These are phyloP conservation scores for Clitocybe nebularis DNA, from an alignment of 1,284 basidiomycete species.

Conservation along the genomic window DNA sequence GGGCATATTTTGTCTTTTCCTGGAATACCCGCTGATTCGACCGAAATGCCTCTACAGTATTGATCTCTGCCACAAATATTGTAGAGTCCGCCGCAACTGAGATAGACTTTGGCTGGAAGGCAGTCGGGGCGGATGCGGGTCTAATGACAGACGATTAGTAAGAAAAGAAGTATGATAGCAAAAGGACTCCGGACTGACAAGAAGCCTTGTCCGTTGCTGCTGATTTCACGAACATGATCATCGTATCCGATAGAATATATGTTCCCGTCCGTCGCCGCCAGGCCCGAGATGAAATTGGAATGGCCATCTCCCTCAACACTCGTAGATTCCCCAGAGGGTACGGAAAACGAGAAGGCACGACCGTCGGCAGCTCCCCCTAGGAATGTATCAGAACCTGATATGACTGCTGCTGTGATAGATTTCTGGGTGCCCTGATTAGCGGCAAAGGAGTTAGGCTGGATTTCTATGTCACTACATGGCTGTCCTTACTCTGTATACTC, in stretches of 20 bases:
- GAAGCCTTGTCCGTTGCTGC: conserved; percentile 39
- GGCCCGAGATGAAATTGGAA: conserved; percentile 64
- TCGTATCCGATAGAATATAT: conserved; percentile 78
- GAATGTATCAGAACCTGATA: conserved; percentile 58
- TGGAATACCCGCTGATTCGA: conserved; percentile 64
- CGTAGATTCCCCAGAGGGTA: conserved; percentile 39
- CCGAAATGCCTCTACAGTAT: conserved; percentile 63
- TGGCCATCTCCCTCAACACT: conserved; percentile 67
- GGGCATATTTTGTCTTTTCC: conserved; percentile 48
- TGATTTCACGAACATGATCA: conserved; percentile 70
- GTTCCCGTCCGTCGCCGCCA: conserved; percentile 52
- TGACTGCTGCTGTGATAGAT: conserved; percentile 65
- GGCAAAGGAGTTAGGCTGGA: too few relatives aligned
- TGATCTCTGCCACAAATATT: conserved; percentile 69
- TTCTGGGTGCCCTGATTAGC: conserved; percentile 69
- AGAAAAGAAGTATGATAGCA: conserved; percentile 7
- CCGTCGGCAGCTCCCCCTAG: conserved; percentile 85
- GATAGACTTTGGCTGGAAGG: conserved; percentile 74
- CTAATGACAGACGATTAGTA: conserved; percentile 25
- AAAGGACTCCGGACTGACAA: conserved; percentile 40
- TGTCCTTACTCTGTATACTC: conserved; percentile 54
- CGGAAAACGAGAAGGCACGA: conserved; percentile 64
- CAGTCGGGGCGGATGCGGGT: conserved; percentile 41
- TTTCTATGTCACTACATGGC: too few relatives aligned
- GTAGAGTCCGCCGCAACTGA: conserved; percentile 60